Percentiles rank a stretch among this genome's conserved stretches.
Conservation (phyloP, 495 filamentous ascomycete genomes). For the Geoglossum glabrum region DNA sequence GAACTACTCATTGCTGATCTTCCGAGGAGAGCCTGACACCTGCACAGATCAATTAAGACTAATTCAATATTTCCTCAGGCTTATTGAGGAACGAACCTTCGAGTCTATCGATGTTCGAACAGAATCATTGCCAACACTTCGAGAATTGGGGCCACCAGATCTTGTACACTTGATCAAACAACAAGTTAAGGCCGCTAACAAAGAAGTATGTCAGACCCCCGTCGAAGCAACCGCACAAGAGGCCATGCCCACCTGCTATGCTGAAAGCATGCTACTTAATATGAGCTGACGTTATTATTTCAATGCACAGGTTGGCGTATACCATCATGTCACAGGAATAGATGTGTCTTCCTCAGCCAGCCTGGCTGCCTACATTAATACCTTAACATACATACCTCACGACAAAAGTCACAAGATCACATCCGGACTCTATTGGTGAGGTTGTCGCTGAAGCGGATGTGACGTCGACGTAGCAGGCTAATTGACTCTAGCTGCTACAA, state of each 20-base stretch:
- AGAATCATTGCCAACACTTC: conserved; percentile 60
- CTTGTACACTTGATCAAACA: conserved; percentile 90
- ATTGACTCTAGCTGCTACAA: conserved; percentile 65
- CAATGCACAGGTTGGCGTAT: conserved; percentile 52
- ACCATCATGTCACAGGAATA: conserved; percentile 95
- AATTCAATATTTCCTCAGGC: conserved; percentile 28
- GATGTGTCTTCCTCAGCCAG: conserved; percentile 96
- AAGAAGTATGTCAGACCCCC: conserved; percentile 33
- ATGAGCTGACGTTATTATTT: background rate
- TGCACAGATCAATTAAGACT: background rate
- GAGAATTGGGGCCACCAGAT: conserved; percentile 89
- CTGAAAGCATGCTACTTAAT: background rate
- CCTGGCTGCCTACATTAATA: conserved; percentile 94
- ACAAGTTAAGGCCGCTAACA: conserved; percentile 38
- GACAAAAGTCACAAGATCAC: conserved; percentile 80
- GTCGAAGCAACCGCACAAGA: background rate
- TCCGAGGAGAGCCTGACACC: conserved; percentile 3
- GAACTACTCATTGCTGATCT: background rate
- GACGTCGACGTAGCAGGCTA: background rate
- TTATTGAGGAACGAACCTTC: conserved; percentile 77
- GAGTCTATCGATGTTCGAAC: conserved; percentile 79
- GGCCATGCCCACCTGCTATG: background rate
- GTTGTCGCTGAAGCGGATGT: background rate
- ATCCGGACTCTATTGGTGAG: conserved; percentile 80
- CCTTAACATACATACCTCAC: conserved; percentile 70